Base-by-base conservation (phyloP, 495 filamentous ascomycete species). In the Aspergillus sclerotioniger region DNA sequence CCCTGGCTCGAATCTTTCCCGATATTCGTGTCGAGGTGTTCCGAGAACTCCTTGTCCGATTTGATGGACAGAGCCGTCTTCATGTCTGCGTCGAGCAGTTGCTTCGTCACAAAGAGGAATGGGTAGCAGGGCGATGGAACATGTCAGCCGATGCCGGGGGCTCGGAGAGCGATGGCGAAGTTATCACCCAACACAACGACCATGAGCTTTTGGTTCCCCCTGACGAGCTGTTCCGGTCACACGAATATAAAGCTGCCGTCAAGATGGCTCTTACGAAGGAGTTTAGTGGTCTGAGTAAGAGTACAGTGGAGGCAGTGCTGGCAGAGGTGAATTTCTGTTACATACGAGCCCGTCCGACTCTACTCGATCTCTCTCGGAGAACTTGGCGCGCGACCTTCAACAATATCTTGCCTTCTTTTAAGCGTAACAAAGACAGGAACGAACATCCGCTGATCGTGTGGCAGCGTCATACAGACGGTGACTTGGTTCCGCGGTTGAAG, bases 301-400 rank as follows among this genome's bases (percentile, higher is more conserved):
- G 90, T 45, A 84, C 90, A 3, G 87, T 98, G 62, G 86, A 90
- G 41, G 92, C 87, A 8, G 92, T 98, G 2, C 79, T 98, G 47
- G 93, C 92, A 20, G 94, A 98, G 68, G 82, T 82, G 62, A 98
- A 98, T 68, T 89, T 88, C 69, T 91, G 86, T 31, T 98, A 98
- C 65, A 80, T 84, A 4, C 82, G 85, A n/a, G 86, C 90, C 3
- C 81, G 92, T 32, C 83, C 84, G 37, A 90, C 83, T 0, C 82
- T 98, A 13, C 83, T 87, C 25, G 81, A 82, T n/a, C 70, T 97
- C 3, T 85, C 87, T 28, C 80, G 83, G 21, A 90, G 86, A 67
- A 93, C 90, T 19, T 98, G 94, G 94, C 83, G 90, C 9, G 91
- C 87, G 58, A 87, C 88, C 20, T 78, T 98, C 56, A 86, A 87